Evolutionary conservation across 352 stramenopile species (phyloP).

Genomic region (Globisporangium orthogonon): DNA sequence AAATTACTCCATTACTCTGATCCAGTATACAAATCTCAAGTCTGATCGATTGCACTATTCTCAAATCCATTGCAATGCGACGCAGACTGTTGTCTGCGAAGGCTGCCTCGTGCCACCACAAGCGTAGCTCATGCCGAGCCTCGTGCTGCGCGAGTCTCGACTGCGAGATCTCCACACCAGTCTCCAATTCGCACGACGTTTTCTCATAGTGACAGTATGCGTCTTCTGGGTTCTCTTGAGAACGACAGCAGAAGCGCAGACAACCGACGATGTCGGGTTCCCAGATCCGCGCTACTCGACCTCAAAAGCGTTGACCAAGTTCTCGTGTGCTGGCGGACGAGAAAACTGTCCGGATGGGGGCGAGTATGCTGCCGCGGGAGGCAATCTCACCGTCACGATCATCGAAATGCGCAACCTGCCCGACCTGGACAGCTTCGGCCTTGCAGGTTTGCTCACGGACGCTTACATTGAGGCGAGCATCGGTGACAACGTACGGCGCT

Average conservation of each 20-base stretch:
- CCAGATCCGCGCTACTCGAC: conserved; percentile 61
- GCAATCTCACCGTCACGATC: conserved; percentile 83
- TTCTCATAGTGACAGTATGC: background rate
- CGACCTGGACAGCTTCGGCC: conserved; percentile 72
- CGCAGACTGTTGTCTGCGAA: too few species aligned
- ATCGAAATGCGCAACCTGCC: conserved; percentile 82
- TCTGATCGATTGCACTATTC: too few species aligned
- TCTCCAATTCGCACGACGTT: background rate
- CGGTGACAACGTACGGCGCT: conserved; percentile 58
- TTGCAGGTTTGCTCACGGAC: conserved; percentile 60
- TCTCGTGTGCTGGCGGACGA: conserved; percentile 62
- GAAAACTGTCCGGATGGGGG: conserved; percentile 66
- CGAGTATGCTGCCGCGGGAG: conserved; percentile 68
- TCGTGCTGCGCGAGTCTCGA: background rate
- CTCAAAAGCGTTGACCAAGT: conserved; percentile 38
- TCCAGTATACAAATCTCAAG: too few species aligned
- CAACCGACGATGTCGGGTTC: conserved; percentile 45
- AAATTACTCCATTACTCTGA: too few species aligned
- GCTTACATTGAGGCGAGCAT: conserved; percentile 73
- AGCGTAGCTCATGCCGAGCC: background rate
- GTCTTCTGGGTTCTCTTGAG: background rate
- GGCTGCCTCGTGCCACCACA: background rate
- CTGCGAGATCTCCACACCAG: background rate
- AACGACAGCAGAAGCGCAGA: conserved; percentile 24
- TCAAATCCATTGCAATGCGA: too few species aligned